Conservation (phyloP, 768 basidiomycete species). For the Leccinum sublutescens region DNA sequence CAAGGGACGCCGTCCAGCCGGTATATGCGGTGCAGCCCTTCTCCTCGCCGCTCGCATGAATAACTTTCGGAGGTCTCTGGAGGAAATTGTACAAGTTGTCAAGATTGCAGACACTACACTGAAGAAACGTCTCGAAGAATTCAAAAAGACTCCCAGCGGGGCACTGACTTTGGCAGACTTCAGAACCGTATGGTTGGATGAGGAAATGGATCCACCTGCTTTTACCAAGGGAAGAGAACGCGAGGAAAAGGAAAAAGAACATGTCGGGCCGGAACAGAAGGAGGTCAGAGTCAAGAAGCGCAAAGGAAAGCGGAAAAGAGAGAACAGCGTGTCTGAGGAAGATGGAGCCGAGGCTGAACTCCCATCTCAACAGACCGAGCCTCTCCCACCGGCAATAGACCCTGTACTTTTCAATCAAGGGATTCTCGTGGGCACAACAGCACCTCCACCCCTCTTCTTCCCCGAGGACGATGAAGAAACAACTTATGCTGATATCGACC, state of each 20-base stretch:
- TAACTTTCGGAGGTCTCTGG: conserved; percentile 88
- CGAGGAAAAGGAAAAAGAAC: conserved; percentile 56
- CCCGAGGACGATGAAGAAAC: conserved; percentile 45
- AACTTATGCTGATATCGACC: conserved; percentile 52
- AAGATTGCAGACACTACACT: conserved; percentile 97
- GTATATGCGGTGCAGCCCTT: conserved; percentile 95
- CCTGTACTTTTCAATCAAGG: conserved; percentile 61
- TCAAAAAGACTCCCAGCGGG: conserved; percentile 86
- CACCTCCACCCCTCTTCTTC: conserved; percentile 38
- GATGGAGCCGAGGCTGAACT: conserved; percentile 18
- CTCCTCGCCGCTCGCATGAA: conserved; percentile 98
- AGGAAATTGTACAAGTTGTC: conserved; percentile 97
- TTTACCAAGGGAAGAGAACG: conserved; percentile 74
- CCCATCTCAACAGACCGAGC: conserved; percentile 16
- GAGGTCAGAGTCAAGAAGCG: conserved; percentile 30
- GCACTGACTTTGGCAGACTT: conserved; percentile 86
- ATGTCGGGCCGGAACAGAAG: conserved; percentile 34
- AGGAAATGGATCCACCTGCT: conserved; percentile 90
- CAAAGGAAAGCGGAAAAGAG: conserved; percentile 40
- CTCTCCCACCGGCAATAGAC: conserved; percentile 43
- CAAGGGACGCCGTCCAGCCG: conserved; percentile 90
- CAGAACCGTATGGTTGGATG: conserved; percentile 85
- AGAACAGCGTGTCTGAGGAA: conserved; percentile 38
- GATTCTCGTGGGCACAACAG: conserved; percentile 58
- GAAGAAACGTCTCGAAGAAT: conserved; percentile 91